Evolutionary conservation across 225 moss, liverwort and hornwort species (phyloP), one percentile per base, ranked within the genome.

Genomic region (Physcomitrellopsis africana): DNA sequence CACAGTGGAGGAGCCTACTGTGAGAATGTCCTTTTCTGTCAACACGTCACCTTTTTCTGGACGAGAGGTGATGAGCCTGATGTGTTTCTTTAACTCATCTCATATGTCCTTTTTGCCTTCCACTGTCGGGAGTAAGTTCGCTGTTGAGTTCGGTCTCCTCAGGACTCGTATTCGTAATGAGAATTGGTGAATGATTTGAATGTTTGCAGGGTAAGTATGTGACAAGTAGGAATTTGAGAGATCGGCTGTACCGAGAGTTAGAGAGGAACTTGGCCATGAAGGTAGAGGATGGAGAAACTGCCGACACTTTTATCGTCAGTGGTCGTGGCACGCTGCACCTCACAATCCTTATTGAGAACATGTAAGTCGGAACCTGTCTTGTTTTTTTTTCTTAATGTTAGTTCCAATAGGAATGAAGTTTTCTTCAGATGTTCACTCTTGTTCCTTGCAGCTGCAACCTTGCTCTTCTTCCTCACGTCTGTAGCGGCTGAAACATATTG

Each of bases 251-350:
- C 60, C 86, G 92, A 41, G 94, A 96, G 67, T 74, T 96, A 54
- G 96, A 96, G 82, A 92, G 94, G 22, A 96, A 96, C 46, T 54
- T 96, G 80, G 96, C 94, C 27, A 96, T 94, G 96, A 96, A 96
- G 81, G 96, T 96, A 8, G 92, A 94, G 68, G 96, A 96, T 43
- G 96, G 96, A 20, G 94, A 94, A 84, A 94, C 92, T 65, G 92
- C 96, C 0, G 96, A 96, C 64, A 81, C 91, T 17, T 96, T 96
- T 63, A 83, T 94, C 67, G 91, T 96, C 69, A 96, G 96, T 72
- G 96, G 96, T 63, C 92, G 96, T 70, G 96, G 96, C 62, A 96
- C 96, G 14, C 80, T 96, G 51, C 96, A 96, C 24, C 89, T 96
- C 59, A 96, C 96, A 69, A 96, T 96, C 58, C 80, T 96, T 20